Evolutionary conservation across 1,284 basidiomycete genomes (phyloP).

Genomic region (Tylopilus orsonianus): DNA sequence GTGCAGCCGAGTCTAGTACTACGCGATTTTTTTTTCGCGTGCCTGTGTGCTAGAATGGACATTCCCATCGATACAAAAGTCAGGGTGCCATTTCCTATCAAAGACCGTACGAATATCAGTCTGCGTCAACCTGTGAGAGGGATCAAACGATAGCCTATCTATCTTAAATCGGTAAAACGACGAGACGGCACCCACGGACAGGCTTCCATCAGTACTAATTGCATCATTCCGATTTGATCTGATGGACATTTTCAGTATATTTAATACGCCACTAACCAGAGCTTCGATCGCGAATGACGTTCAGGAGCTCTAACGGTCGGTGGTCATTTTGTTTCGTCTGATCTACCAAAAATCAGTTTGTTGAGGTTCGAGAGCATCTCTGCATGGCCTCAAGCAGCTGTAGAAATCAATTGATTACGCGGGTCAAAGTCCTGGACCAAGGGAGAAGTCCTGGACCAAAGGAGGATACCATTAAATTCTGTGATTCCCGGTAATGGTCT

Average conservation of each 20-base stretch:
- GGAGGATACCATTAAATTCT: not conserved
- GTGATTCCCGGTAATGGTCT: too few species aligned
- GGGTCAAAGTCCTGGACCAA: not conserved
- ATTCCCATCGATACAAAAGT: not conserved
- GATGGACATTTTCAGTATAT: conserved; percentile 3
- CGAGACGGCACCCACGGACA: conserved; percentile 9
- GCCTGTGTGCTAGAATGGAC: not conserved
- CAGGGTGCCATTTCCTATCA: conserved; percentile 2
- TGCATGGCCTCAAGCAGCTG: conserved; percentile 1
- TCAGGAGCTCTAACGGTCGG: conserved; percentile 10
- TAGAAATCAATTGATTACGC: conserved; percentile 6
- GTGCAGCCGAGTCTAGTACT: not conserved
- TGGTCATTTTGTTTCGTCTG: conserved; percentile 8
- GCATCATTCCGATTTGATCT: conserved; percentile 7
- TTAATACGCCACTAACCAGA: conserved; percentile 7
- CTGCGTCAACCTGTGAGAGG: conserved; percentile 10
- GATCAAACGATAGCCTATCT: conserved; percentile 4
- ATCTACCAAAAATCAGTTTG: not conserved
- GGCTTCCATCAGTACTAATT: conserved; percentile 9
- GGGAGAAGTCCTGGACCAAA: not conserved
- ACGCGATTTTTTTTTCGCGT: not conserved
- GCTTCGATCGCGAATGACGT: not conserved
- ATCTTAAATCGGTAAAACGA: conserved; percentile 21
- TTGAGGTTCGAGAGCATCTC: not conserved
- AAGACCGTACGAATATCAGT: not conserved